phyloP scores from a whole-genome alignment of 2,329 filamentous ascomycete genomes.

The Neurospora sp. region DNA sequence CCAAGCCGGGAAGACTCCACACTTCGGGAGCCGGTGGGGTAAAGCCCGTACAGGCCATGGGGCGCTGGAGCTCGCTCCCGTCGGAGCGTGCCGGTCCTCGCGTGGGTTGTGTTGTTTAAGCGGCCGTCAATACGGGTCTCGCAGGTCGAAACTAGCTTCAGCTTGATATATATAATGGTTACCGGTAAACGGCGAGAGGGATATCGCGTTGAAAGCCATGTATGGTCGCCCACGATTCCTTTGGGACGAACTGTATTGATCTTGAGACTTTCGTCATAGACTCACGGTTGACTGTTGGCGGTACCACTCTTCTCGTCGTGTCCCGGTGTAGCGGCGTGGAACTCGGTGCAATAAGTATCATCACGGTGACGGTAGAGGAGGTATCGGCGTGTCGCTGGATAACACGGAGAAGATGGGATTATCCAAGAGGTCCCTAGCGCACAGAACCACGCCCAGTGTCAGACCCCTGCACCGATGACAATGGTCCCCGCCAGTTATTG shows the following conservation, averaged over 20 bases:
- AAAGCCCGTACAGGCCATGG: not conserved
- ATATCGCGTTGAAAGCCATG: not conserved
- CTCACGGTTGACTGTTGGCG: not conserved
- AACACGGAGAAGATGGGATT: not conserved
- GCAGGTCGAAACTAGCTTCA: not conserved
- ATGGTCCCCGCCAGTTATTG: not conserved
- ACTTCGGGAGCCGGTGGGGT: not conserved
- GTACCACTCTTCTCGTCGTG: not conserved
- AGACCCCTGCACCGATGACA: not conserved
- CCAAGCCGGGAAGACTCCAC: not conserved
- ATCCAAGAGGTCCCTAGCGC: not conserved
- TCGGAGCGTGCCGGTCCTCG: not conserved
- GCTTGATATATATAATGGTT: not conserved
- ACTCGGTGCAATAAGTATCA: not conserved
- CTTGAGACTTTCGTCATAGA: not conserved
- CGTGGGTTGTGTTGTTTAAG: not conserved
- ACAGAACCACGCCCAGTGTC: not conserved
- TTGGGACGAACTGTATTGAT: not conserved
- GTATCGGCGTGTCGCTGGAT: not conserved
- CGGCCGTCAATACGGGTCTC: not conserved
- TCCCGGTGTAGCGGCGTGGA: not conserved
- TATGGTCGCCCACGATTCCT: not conserved
- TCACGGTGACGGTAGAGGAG: not conserved
- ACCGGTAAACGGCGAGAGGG: not conserved
- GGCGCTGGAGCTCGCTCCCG: not conserved